phyloP scores from a whole-genome alignment of 441 rosid genomes.

The Adansonia grandidieri region DNA sequence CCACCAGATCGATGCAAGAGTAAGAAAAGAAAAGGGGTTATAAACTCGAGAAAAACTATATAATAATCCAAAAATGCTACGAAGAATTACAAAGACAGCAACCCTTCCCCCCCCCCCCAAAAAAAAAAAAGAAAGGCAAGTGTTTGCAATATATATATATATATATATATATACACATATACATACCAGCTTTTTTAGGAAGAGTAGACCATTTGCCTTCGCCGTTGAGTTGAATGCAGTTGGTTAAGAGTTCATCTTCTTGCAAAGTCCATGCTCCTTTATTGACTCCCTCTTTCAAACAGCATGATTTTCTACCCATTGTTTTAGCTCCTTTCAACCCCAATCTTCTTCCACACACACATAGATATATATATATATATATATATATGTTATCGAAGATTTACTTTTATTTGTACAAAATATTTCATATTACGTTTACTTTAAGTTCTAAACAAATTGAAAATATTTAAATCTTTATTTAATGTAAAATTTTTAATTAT shows the following conservation, averaged over 20 bases:
- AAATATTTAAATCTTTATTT: no score
- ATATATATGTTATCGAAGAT: no score
- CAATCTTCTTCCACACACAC: background rate
- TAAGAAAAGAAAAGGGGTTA: background rate
- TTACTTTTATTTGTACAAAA: no score
- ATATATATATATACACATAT: no score
- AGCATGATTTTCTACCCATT: constrained; percentile 29
- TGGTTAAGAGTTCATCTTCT: constrained; percentile 31
- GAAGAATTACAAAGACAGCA: background rate
- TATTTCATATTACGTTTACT: no score
- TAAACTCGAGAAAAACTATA: background rate
- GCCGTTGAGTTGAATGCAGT: constrained; percentile 33
- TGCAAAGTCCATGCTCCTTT: constrained; percentile 33
- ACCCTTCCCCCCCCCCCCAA: no score
- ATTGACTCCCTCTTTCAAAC: constrained; percentile 23
- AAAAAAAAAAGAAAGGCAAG: background rate
- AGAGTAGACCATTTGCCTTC: constrained; percentile 35
- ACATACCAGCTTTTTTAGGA: constrained; percentile 29
- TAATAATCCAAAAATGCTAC: background rate
- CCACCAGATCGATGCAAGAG: background rate
- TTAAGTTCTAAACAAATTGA: no score
- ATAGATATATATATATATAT: background rate
- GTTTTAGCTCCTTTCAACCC: background rate
- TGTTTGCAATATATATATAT: background rate
- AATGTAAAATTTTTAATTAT: no score